Evolutionary conservation across 192 early-diverging fungal genomes (phyloP).

Genomic region (Backusella westeae): DNA sequence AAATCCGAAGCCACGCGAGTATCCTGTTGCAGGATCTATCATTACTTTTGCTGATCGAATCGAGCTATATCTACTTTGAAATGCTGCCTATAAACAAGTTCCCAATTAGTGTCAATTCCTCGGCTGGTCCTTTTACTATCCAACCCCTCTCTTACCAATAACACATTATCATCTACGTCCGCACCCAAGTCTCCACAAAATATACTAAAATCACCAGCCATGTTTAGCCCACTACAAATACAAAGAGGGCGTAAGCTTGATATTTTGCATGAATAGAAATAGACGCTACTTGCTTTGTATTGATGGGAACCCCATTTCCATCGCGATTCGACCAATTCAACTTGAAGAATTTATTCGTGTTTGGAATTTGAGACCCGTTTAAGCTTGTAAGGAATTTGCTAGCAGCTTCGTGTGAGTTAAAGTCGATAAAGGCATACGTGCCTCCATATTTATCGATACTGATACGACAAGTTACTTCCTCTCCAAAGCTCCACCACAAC

Average conservation of each 20-base stretch:
- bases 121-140: neutral
- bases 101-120: neutral
- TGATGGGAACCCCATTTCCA: conserved; percentile 11
- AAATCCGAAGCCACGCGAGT: conserved; percentile 91
- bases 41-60: conserved; percentile 78
- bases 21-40: conserved; percentile 75
- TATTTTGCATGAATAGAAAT: neutral
- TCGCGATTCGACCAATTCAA: conserved; percentile 18
- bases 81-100: neutral
- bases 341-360: conserved; percentile 14
- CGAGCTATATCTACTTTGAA: conserved; percentile 14
- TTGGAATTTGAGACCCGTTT: conserved; percentile 9
- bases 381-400: neutral
- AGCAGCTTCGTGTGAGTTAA: conserved; percentile 3
- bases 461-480: conserved; percentile 15
- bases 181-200: conserved; percentile 10
- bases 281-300: neutral
- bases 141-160: neutral
- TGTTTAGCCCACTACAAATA: neutral
- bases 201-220: conserved; percentile 15
- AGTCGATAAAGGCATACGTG: conserved; percentile 19
- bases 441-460: conserved; percentile 16
- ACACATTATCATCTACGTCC: conserved; percentile 11
- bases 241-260: neutral
- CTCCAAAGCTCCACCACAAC: conserved; percentile 16